Evolutionary conservation across 2,329 filamentous ascomycete species (phyloP), one percentile per base, ranked within the genome.

Genomic region (Aspergillus ustus): DNA sequence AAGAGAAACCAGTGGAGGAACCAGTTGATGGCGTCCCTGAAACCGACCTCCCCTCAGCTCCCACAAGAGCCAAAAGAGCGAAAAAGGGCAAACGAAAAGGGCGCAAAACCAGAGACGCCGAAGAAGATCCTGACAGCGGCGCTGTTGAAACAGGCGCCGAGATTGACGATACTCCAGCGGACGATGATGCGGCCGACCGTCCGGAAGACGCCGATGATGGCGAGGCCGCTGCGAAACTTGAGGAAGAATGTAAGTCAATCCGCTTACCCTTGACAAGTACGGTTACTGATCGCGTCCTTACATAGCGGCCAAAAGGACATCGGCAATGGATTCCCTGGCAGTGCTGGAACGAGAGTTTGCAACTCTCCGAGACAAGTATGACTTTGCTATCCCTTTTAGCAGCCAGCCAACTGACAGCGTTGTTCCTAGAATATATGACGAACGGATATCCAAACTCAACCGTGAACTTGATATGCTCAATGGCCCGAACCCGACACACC

Each of bases 331-430:
- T 59, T 88, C 92, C 67, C 85, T 97, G 69, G 84, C 87, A 19
- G 85, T 87, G 19, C 90, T 99, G 48, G 94, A 98, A 74, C 90
- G 90, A 75, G 91, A 95, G 73, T 99, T 99, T 78, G 87, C 89
- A 62, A 85, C 90, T 19, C 91, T 98, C 72, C 87, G 93, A 70
- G 93, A 84, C 68, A 82, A 80, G 81, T 83, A 74, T 74, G 77
- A 54, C n/a, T 19, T 44, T 3, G 25, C 6, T 25, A 25, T 25
- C 4, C 29, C n/a, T 29, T 43, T 45, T 15, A 20, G 34, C 43
- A 13, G 8, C 7, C 29, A 7, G 7, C 22, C 7, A 15, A 48
- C 68, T 72, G 28, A 71, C 20, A 37, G 17, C 25, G 20, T 29
- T 60, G 22, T 8, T 34, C 9, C n/a, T 70, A 96, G 93, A 67